Base-by-base conservation (phyloP, 2,329 filamentous ascomycete genomes). In the Parasarocladium wereldwijsianum region DNA sequence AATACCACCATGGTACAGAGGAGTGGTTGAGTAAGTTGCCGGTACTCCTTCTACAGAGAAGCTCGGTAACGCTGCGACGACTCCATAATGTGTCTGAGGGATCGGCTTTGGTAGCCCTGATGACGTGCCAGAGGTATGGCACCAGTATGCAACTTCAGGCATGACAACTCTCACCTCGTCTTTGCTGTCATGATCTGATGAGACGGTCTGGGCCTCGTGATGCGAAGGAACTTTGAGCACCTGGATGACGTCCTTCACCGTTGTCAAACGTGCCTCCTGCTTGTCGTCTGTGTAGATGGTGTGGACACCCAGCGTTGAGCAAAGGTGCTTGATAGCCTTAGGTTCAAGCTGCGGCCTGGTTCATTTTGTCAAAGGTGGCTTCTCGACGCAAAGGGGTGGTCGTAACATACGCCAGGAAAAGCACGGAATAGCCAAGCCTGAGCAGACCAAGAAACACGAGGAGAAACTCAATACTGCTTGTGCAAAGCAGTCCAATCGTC, bases 81-180 rank as follows among this genome's bases (percentile, higher is more conserved):
- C 66, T 8, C 57, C 66, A 26, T 55, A 12, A 10, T 43, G 55
- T 40, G 55, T 60, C 34, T 77, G 70, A 0, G 61, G 58, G 1
- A 78, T 74, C 1, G 69, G 67, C 34, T 77, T 77, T 1, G 73
- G 72, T 2, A 70, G 44, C 0, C 72, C 72, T 1, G 64, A 67
- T 0, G 71, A 75, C 3, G 74, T 78, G 1, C 72, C 73, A 1
- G 73, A 78, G 0, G 71, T 75, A 40, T 78, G 72, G 38, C 66
- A 64, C 15, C 73, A 51, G 43, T 73, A 76, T 0, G 71, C 70
- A 10, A 62, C 43, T 9, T 64, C 57, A 2, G 36, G 23, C 4
- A 30, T n/a, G 28, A 13, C 24, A 17, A 18, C 4, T 6, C 11
- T 6, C 11, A n/a, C 6, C 22, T 13, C 22, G 7, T 27, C 22